Evolutionary conservation across 495 filamentous ascomycete genomes (phyloP), one percentile per base, ranked within the genome.

Genomic region (Penicillium robsamsonii): DNA sequence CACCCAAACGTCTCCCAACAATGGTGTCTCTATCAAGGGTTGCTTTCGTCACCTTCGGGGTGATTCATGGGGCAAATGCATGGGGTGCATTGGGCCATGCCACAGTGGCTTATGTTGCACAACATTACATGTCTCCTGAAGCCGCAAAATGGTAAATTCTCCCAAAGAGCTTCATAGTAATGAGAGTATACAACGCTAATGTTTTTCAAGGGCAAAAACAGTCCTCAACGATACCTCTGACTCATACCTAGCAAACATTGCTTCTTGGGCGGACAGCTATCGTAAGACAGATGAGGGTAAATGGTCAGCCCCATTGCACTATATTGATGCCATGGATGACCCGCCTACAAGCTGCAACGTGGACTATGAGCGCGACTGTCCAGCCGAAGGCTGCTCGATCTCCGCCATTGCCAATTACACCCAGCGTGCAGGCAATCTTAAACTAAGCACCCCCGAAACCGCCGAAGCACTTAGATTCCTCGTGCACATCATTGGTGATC

Each of bases 291-390:
- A 66, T 0, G 84, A 72, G 5, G 84, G 84, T 10, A 67, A 55
- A 27, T 87, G 77, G 72, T 81, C 78, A 25, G 68, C 72, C 8
- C 70, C 78, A 1, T 81, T 73, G 53, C 85, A 88, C 66, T 87
- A 75, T 62, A 84, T 87, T 62, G 84, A 90, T 70, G 85, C 84
- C 6, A 67, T 82, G 44, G 87, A 90, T 59, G 69, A 72, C 44
- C 87, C 87, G 35, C 78, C 83, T 3, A 70, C 63, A 9, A 66
- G 57, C 50, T 89, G 87, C 69, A 74, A 78, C 49, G 79, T 89
- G 18, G 63, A 79, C 35, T 78, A 79, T 24, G 56, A 66, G 13
- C 75, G 84, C 8, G 87, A 88, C 63, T 90, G 87, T 62, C 76
- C 74, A 10, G 56, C 50, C 4, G 68, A 69, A 6, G 85, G 84